A percentile compares a stretch with the other conserved stretches of the same genome.
Evolutionary conservation across 2,329 filamentous ascomycete species (phyloP).

Genomic region (Claviceps humidiphila): DNA sequence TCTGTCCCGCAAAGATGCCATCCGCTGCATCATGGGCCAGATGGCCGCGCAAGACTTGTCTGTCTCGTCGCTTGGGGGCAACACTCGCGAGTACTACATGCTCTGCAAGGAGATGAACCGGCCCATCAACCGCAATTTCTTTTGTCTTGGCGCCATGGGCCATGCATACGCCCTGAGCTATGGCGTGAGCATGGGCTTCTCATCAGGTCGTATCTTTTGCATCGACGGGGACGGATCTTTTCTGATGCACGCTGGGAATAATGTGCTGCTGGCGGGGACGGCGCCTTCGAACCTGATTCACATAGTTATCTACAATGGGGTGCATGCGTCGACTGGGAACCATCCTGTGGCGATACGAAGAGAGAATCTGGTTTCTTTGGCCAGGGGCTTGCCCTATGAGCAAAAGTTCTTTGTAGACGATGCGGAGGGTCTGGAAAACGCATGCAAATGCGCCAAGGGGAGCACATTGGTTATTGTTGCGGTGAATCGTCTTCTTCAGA

Average conservation of each 20-base stretch:
- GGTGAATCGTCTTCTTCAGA: background rate
- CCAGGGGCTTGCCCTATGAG: background rate
- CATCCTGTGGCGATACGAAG: constrained; percentile 2
- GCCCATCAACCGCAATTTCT: background rate
- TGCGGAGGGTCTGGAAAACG: background rate
- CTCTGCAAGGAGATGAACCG: constrained; percentile 1
- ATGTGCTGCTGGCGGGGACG: background rate
- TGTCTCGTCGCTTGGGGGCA: constrained; percentile 2
- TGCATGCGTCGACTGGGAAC: constrained; percentile 1
- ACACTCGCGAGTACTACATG: constrained; percentile 3
- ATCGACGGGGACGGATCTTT: constrained; percentile 4
- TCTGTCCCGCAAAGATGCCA: background rate
- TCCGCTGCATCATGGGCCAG: background rate
- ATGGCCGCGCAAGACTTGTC: background rate
- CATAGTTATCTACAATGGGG: constrained; percentile 2
- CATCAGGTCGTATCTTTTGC: background rate
- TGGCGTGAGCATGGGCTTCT: background rate
- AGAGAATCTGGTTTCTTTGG: background rate
- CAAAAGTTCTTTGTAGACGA: constrained; percentile 1
- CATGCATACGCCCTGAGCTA: constrained; percentile 1
- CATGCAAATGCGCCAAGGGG: background rate
- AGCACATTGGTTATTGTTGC: background rate
- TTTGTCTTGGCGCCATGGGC: constrained; percentile 3
- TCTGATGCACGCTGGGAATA: constrained; percentile 4
- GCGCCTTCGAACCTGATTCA: background rate